Base-by-base conservation (phyloP, 2,329 filamentous ascomycete genomes). In the Ciborinia camelliae region DNA sequence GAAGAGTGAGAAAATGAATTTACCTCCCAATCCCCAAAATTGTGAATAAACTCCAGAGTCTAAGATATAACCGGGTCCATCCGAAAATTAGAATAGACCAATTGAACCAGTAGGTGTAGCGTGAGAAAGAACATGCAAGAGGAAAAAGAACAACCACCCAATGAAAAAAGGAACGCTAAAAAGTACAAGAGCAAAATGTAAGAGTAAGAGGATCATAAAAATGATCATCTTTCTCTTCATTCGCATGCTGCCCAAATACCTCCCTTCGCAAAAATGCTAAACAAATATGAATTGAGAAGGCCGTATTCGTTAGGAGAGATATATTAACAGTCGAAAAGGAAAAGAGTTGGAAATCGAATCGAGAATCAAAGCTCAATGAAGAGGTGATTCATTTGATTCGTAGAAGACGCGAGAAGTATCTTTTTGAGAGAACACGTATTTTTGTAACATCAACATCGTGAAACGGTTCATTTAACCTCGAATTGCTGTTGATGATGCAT, bases 401-500 rank as follows among this genome's bases (percentile, higher is more conserved):
- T 20, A 14, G 9, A 28, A n/a, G 57, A 37, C 23, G 50, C 45
- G 7, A 6, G 5, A 47, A 48, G 43, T 45, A 23, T 20, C 55
- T 45, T 48, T 48, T 12, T 7, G 28, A 59, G 7, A 60, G 43
- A 50, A 58, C 52, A 18, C 45, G 20, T 58, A 8, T 37, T 12
- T 32, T 43, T 4, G 18, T n/a, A 41, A 52, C 12, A 41, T 30
- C 14, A 26, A 55, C 18, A 20, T 39, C 39, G 32, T 37, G 2
- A 28, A 28, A 28, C 14, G 18, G 18, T n/a, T 28, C 23, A 55
- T 66, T 73, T 66, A 75, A 69, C 74, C 73, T 65, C 72, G 72
- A 61, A 76, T 76, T 66, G 75, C 75, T 73, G 74, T 76, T 51
- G 74, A 68, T 51, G 74, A 68, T 55, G 73, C 63, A 73, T 76